Conservation (phyloP, 139 green algal genomes). For the Chlorella ohadii region DNA sequence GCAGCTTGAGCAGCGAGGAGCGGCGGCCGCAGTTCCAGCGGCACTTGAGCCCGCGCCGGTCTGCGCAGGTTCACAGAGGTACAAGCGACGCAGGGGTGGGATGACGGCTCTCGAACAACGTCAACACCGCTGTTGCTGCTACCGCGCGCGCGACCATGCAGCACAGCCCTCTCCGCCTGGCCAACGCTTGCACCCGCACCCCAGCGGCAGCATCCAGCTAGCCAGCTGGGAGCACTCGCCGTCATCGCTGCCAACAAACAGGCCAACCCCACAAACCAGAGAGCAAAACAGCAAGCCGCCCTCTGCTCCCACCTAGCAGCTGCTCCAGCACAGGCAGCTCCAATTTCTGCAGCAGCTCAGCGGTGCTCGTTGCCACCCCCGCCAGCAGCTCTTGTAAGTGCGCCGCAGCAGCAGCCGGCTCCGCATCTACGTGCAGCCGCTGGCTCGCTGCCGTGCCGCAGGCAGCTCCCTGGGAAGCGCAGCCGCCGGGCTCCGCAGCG, state of each 20-base stretch:
- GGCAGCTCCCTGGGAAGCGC: too few species aligned
- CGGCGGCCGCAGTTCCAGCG: constrained; percentile 19
- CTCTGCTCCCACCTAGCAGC: constrained; percentile 8
- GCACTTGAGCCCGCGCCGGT: constrained; percentile 17
- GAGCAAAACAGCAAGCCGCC: too few species aligned
- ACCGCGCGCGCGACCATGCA: too few species aligned
- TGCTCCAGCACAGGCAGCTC: neutral
- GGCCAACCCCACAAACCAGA: too few species aligned
- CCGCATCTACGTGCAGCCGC: neutral
- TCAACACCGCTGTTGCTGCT: too few species aligned
- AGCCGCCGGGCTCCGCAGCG: too few species aligned
- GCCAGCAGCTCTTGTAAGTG: neutral
- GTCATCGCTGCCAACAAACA: too few species aligned
- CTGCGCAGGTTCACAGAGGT: neutral
- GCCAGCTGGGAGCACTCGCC: too few species aligned
- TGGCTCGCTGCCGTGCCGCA: too few species aligned
- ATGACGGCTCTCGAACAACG: too few species aligned
- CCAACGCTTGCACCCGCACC: too few species aligned
- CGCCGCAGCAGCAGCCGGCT: neutral
- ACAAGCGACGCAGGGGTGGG: neutral
- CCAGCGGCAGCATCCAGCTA: too few species aligned
- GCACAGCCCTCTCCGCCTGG: neutral
- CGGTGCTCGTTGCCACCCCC: constrained; percentile 4
- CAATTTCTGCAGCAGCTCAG: neutral
- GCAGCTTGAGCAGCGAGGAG: constrained; percentile 13